Evolutionary conservation across 2,329 filamentous ascomycete genomes (phyloP), one percentile per base, ranked within the genome.

Genomic region (Nigrospora oryzae): DNA sequence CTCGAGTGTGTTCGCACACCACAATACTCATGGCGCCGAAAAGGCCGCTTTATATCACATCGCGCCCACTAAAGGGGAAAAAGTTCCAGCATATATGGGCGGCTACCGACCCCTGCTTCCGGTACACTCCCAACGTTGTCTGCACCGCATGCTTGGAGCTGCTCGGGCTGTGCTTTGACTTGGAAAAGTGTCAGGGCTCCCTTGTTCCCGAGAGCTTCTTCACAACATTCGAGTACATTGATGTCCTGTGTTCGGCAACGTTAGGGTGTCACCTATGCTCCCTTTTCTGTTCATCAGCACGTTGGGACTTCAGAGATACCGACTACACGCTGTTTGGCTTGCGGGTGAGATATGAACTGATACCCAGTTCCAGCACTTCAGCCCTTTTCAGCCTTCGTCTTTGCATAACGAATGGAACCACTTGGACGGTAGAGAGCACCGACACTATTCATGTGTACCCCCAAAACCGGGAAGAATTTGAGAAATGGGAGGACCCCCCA

Each of bases 101-200:
- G 3, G 11, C 10, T n/a, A 17, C 10, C 16, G 19, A 30, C 17
- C 3, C n/a, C 12, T 34, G 40, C 1, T 47, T 47, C 31, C 37
- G 41, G 16, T 47, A 47, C 30, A 16, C 31, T 19, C 45, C 45
- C 33, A 28, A 47, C 23, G 23, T 47, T n/a, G 11, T 43, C 19
- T 47, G 45, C 33, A n/a, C 45, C 33, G 40, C 41, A 11, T 47
- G 45, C 37, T 39, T 32, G 15, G 45, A 38, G 16, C 41, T 47
- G 10, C 37, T 47, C 16, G 34, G 13, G 4, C 36, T 37, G 15
- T 41, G 36, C 12, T 11, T 47, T 3, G 45, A 33, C 6, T 35
- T 40, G n/a, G 19, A 40, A 8, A 16, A 31, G 11, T 15, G 30
- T 14, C 23, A 28, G 11, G 34, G 38, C 16, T 34, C 34, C 36